Base-by-base conservation (phyloP, 2,329 filamentous ascomycete species). In the Ophiostoma fasciatum region DNA sequence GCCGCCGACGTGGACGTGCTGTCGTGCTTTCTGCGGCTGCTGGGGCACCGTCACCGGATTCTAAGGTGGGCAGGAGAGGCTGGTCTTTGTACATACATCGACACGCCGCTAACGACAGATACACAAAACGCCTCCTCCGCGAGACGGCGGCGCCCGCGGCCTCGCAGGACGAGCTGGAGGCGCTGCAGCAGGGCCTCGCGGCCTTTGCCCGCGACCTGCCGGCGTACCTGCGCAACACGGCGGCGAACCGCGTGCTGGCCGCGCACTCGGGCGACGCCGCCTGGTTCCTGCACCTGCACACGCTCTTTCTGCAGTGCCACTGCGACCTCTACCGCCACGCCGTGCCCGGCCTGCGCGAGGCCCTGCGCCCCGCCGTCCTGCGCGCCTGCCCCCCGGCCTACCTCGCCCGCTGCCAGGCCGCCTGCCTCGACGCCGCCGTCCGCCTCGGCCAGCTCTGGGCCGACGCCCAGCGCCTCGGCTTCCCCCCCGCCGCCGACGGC, bases 201-300 rank as follows among this genome's bases (percentile, higher is more conserved):
- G 12, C 9, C 8, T 38, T 34, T 30, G 27, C 26, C 10, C 6
- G 13, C 5, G 18, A 12, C 7, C 31, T 38, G 12, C 31, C 36
- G 9, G n/a, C 7, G 3, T 31, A 34, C n/a, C 7, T 34, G 9
- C 36, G 28, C 15, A 34, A 30, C 17, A 34, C 31, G 1, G 20
- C 26, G 17, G 27, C 27, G 7, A 30, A 34, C 5, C 14, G 33
- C 19, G 15, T 35, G 12, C 36, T 35, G 36, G 27, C 32, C 7
- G 31, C 26, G 4, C 6, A 6, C 21, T 4, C 31, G 20, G 13
- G 20, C 21, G 27, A 38, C n/a, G 36, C 31, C 13, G n/a, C 18
- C 21, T 34, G 36, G 31, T 38, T 26, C 19, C 15, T 38, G 13
- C 15, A 20, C 10, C 27, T 38, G 31, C 36, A 38, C 31, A 35